A percentile compares a stretch with the other conserved stretches of the same genome.
Evolutionary conservation across 179 eudicot genomes (phyloP).

Genomic region (Beta corolliflora): DNA sequence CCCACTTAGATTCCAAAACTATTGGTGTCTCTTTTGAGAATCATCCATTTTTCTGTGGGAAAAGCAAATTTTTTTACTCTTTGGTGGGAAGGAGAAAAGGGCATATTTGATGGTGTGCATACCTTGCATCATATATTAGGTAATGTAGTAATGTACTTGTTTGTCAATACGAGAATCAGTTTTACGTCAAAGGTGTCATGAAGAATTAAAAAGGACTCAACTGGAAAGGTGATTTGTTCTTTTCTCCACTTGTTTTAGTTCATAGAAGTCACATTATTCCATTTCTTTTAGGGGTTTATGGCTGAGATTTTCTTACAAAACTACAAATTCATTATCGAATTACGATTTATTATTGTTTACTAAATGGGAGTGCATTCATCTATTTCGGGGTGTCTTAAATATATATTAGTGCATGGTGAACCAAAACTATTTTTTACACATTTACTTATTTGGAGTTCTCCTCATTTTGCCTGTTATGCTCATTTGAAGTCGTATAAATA

Average conservation of each 20-base stretch:
- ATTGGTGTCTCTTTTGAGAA: not conserved
- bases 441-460: too few relatives aligned
- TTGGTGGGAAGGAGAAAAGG: not conserved
- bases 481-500: too few relatives aligned
- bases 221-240: not conserved
- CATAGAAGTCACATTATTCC: too few relatives aligned
- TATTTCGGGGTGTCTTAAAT: too few relatives aligned
- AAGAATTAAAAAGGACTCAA: not conserved
- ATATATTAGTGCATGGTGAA: too few relatives aligned
- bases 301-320: too few relatives aligned
- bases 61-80: not conserved
- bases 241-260: not conserved
- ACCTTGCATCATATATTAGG: constrained; percentile 17
- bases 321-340: too few relatives aligned
- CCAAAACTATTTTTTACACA: too few relatives aligned
- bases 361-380: too few relatives aligned
- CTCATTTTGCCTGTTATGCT: too few relatives aligned
- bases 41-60: not conserved
- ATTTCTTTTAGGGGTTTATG: too few relatives aligned
- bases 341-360: too few relatives aligned
- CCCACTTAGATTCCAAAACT: not conserved
- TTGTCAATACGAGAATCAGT: not conserved
- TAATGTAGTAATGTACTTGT: constrained; percentile 14
- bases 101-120: constrained; percentile 28
- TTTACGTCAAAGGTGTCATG: not conserved